Conservation (phyloP, 148 eudicot species). For the Rhododendron mucronatum region DNA sequence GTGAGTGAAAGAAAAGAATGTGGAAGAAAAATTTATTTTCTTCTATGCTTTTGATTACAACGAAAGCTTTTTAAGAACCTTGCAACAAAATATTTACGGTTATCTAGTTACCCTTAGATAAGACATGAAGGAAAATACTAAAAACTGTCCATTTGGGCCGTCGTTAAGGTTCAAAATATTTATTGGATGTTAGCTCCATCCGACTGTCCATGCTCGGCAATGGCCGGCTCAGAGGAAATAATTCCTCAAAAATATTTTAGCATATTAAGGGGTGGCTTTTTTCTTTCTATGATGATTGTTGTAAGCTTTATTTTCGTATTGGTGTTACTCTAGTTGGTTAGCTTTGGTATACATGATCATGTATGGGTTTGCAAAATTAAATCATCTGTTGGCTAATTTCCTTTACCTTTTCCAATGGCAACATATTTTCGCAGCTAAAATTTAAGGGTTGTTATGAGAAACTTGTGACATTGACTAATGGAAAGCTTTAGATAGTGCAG, state of each 20-base stretch:
- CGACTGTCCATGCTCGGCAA: too few species aligned
- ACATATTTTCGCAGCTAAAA: background rate
- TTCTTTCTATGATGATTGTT: background rate
- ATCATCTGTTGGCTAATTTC: background rate
- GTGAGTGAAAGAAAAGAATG: too few species aligned
- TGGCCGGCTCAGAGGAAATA: background rate
- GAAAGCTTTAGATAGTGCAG: background rate
- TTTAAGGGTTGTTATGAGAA: background rate
- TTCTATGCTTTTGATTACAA: too few species aligned
- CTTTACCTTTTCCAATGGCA: background rate
- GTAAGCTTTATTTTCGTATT: background rate
- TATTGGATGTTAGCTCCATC: too few species aligned
- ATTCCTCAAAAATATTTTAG: constrained; percentile 6
- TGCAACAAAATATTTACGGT: too few species aligned
- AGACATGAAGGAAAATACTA: too few species aligned
- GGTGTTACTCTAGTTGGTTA: background rate
- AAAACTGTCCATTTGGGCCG: too few species aligned
- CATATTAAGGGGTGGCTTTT: background rate
- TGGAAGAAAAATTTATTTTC: too few species aligned
- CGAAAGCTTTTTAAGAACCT: too few species aligned
- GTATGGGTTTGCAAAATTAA: background rate
- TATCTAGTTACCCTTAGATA: too few species aligned
- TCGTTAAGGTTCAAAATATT: too few species aligned
- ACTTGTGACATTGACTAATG: background rate
- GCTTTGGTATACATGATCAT: background rate